Evolutionary conservation across 2,329 filamentous ascomycete species (phyloP), one percentile per base, ranked within the genome.

Genomic region (Paramyrothecium sp.): DNA sequence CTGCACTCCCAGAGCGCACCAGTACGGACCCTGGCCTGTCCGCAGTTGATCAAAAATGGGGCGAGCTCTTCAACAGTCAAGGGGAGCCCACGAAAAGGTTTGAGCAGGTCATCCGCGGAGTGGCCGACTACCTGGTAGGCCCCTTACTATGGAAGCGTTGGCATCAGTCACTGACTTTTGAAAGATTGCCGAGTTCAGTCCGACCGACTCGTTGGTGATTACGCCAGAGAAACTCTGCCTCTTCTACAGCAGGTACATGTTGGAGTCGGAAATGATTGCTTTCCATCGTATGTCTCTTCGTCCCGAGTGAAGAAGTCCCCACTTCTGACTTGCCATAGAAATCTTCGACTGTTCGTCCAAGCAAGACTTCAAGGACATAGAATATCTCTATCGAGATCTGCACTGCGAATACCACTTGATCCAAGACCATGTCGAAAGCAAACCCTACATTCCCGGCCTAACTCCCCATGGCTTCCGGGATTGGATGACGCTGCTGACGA

Each of bases 401-500:
- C 72, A 72, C n/a, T 83, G 80, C 62, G 78, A 89, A 58, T 88
- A 90, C 64, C 85, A 89, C 66, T 78, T 91, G 13, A 76, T 90
- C 2, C 88, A 88, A 63, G 71, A 78, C 33, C 71, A 77, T 34
- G 66, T 78, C 2, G 75, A 76, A 20, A 77, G 81, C 33, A 75
- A 78, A 51, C 87, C 88, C 3, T 78, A 78, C 44, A 78, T 89
- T 23, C 89, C 89, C 0, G 84, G 82, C 1, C 73, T 92, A 22
- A 91, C 89, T 0, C 83, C 86, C 0, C 69, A 77, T n/a, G 89
- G 89, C 2, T 91, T 91, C 67, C 80, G 83, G 53, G 78, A 79
- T 54, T 96, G 91, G 88, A 86, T 90, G 76, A 88, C 85, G 1
- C 78, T 85, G 44, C 83, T 91, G 70, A 88, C 94, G 41, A 83